A percentile compares a stretch with the other conserved stretches of the same genome.
phyloP scores from a whole-genome alignment of 257 asterid species.

The Nemophila menziesii region DNA sequence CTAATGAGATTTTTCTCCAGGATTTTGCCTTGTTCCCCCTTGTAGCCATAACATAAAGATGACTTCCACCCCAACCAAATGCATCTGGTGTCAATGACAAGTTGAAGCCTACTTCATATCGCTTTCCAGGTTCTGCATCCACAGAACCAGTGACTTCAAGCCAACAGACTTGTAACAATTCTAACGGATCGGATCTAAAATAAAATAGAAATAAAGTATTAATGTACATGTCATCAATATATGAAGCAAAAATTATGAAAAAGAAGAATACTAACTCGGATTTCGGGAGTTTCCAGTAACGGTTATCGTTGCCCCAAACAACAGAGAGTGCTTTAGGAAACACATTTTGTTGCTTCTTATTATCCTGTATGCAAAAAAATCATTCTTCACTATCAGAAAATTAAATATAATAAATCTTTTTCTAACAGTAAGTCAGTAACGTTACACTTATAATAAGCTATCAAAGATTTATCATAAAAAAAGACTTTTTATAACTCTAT shows the following conservation, averaged over 20 bases:
- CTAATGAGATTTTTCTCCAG: not conserved
- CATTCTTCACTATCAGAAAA: conserved; percentile 10
- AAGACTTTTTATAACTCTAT: too few species aligned
- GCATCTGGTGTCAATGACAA: conserved; percentile 33
- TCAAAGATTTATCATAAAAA: too few species aligned
- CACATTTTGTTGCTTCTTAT: conserved; percentile 2
- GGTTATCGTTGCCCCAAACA: conserved; percentile 43
- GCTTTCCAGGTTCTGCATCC: conserved; percentile 9
- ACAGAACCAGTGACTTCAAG: conserved; percentile 40
- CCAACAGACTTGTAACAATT: conserved; percentile 38
- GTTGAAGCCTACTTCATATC: conserved; percentile 25
- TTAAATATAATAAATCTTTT: too few species aligned
- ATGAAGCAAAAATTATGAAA: not conserved
- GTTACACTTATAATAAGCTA: too few species aligned
- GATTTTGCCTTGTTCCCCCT: conserved; percentile 13
- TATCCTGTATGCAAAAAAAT: not conserved
- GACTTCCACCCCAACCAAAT: conserved; percentile 34
- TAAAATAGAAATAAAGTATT: not conserved
- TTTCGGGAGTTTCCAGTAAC: conserved; percentile 36
- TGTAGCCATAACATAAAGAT: conserved; percentile 31
- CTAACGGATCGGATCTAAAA: conserved; percentile 16
- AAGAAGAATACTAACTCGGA: not conserved
- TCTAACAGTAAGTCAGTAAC: too few species aligned
- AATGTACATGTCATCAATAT: not conserved
- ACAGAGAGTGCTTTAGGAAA: conserved; percentile 36